Base-by-base conservation (phyloP, 2,329 filamentous ascomycete species). In the Moelleriella libera region DNA sequence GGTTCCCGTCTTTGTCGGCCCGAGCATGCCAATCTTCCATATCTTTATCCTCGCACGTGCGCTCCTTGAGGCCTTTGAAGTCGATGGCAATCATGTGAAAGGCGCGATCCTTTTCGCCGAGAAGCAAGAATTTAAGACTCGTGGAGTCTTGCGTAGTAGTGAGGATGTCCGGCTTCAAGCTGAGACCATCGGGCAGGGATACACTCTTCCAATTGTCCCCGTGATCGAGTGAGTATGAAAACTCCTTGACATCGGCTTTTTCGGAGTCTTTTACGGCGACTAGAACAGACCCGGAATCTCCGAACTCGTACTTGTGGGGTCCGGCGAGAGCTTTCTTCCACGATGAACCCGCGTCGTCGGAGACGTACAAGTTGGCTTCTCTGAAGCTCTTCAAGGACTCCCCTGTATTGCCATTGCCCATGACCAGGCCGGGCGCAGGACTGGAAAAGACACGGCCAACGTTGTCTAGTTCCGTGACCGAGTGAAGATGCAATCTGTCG, bases 291-390 rank as follows among this genome's bases (percentile, higher is more conserved):
- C 92, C 92, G 54, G 94, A 84, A 56, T 96, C 90, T 47, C 92
- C 92, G 62, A 97, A 94, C 59, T 96, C 89, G 64, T 94, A 98
- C 62, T 94, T 92, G 67, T 97, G 88, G 10, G 89, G 85, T 21
- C 87, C 86, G 12, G 88, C 72, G 5, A 86, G 73, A 0, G 82
- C 77, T 59, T 81, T 71, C 39, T 71, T 78, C 92, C 94, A 98
- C 1, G 81, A 89, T 50, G 87, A 67, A 41, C 92, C 92, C 21
- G 89, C 90, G 63, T 97, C 81, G 58, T 95, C 86, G 0, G 92
- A 98, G 30, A 97, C 80, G 59, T 82, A 97, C 1, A 95, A 76
- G 60, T 86, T 79, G 10, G 88, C 82, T 8, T 95, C 78, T 4
- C 70, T 69, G 58, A 89, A 90, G 6, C 72, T 65, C 51, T 80